Base-by-base conservation (phyloP, 2,329 filamentous ascomycete genomes). In the Claviceps sp. region DNA sequence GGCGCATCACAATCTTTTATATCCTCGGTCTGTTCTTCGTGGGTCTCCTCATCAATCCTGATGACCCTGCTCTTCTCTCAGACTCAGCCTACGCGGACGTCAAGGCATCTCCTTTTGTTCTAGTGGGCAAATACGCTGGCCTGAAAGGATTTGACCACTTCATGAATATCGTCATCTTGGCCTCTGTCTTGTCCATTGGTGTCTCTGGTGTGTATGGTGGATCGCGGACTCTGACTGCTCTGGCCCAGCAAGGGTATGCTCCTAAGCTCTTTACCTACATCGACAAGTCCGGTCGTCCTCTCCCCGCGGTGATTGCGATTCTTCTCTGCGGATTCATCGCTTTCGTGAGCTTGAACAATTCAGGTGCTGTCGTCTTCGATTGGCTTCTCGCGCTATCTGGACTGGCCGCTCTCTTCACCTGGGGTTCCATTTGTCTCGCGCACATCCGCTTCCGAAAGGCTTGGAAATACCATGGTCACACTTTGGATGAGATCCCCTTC, bases 401-500 rank as follows among this genome's bases (percentile, higher is more conserved):
- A 55, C 72, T 83, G 5, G 74, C 75, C 16, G 74, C 77, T 47
- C 74, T 84, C 54, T 83, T 82, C 64, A 78, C 79, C 36, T 85
- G 80, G 80, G 79, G 74, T 42, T 79, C 75, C 50, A 79, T 85
- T 58, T 82, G 78, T 62, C 61, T 80, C 16, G 74, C 77, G 3
- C 80, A 84, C 61, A 81, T 84, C 61, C 79, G 80, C 47, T 84
- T 83, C 73, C 78, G 80, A 46, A 60, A 62, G 20, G 80, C 78
- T 2, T 83, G 80, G 80, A 66, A 63, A 47, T 64, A 68, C 36
- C 74, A 83, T 54, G 80, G 80, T 40, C 80, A 78, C 64, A 74
- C 71, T 11, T 63, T 84, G 7, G 79, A 83, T 49, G 82, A 86
- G 65, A 74, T 87, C n/a, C 78, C 82, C 1, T 87, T 82, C 70